Percentiles rank a stretch among this genome's conserved stretches.
Conservation (phyloP, 768 basidiomycete species). For the Boletus pseudopeckii region DNA sequence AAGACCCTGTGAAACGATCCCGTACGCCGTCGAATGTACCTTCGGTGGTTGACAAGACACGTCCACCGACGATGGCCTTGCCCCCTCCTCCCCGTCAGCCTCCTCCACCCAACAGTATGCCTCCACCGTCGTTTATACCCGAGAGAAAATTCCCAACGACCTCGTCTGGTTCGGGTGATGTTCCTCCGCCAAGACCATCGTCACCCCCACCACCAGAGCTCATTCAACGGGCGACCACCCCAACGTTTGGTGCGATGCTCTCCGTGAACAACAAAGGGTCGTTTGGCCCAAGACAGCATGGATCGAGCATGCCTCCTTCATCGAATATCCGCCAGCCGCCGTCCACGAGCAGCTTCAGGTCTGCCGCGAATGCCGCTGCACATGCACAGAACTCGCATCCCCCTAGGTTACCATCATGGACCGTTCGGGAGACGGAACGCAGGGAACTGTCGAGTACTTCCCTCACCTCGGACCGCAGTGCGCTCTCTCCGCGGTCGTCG, state of each 20-base stretch:
- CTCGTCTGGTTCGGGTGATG: constrained; percentile 48
- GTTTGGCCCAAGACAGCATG: constrained; percentile 55
- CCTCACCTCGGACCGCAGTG: constrained; percentile 63
- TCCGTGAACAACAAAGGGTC: constrained; percentile 49
- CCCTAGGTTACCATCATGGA: constrained; percentile 46
- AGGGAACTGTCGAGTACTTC: constrained; percentile 66
- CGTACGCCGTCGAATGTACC: constrained; percentile 59
- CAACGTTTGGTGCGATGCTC: constrained; percentile 66
- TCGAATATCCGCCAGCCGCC: constrained; percentile 65
- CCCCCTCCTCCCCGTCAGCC: constrained; percentile 78
- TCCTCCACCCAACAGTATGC: constrained; percentile 69
- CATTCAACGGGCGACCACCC: constrained; percentile 87
- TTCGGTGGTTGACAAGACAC: constrained; percentile 65
- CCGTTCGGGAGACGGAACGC: constrained; percentile 49
- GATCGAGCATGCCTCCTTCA: constrained; percentile 74
- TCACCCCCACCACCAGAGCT: constrained; percentile 93
- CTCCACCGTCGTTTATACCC: constrained; percentile 73
- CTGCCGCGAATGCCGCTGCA: constrained; percentile 58
- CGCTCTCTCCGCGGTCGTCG: constrained; percentile 73
- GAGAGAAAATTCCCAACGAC: constrained; percentile 52
- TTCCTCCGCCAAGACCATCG: constrained; percentile 80
- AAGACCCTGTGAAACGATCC: constrained; percentile 49
- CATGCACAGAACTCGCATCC: constrained; percentile 46
- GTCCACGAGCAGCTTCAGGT: constrained; percentile 81
- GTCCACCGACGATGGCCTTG: constrained; percentile 80